Percentiles rank a stretch among this genome's conserved stretches.
phyloP scores from a whole-genome alignment of 345 rosid genomes.

The Psidium friedrichsthalianum region DNA sequence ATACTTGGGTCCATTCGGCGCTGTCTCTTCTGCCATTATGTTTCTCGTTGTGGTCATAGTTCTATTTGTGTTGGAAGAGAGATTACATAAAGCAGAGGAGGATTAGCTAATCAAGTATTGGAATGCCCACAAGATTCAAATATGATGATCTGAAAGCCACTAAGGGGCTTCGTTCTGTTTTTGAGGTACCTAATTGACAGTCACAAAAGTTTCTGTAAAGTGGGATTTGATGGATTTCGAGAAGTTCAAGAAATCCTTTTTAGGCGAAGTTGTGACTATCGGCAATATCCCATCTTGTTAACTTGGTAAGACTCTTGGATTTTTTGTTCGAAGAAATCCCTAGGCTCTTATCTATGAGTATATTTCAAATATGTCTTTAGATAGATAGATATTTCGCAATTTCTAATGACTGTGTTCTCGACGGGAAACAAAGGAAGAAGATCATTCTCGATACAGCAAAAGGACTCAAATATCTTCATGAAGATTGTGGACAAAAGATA shows the following conservation, averaged over 20 bases:
- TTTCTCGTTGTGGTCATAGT: background rate
- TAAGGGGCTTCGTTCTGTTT: conserved; percentile 19
- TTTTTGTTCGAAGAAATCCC: conserved; percentile 12
- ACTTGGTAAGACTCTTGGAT: conserved; percentile 17
- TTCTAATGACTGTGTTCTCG: background rate
- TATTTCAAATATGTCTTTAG: conserved; percentile 15
- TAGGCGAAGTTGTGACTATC: conserved; percentile 17
- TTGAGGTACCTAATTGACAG: conserved; percentile 8
- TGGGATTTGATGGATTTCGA: conserved; percentile 4
- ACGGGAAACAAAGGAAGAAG: conserved; percentile 14
- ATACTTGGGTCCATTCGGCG: background rate
- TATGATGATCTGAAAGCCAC: background rate
- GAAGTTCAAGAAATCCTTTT: conserved; percentile 11
- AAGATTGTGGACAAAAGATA: conserved; percentile 15
- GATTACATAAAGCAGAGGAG: background rate
- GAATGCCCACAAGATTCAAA: background rate
- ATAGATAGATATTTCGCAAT: conserved; percentile 12
- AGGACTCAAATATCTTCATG: conserved; percentile 20
- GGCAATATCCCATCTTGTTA: conserved; percentile 18
- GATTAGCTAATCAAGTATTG: background rate
- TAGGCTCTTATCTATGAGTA: conserved; percentile 13
- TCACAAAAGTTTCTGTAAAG: conserved; percentile 14
- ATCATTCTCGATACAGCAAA: conserved; percentile 20
- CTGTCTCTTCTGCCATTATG: background rate
- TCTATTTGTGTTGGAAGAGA: background rate